Conservation (phyloP, 305 asterid species). For the Fraxinus greggii region DNA sequence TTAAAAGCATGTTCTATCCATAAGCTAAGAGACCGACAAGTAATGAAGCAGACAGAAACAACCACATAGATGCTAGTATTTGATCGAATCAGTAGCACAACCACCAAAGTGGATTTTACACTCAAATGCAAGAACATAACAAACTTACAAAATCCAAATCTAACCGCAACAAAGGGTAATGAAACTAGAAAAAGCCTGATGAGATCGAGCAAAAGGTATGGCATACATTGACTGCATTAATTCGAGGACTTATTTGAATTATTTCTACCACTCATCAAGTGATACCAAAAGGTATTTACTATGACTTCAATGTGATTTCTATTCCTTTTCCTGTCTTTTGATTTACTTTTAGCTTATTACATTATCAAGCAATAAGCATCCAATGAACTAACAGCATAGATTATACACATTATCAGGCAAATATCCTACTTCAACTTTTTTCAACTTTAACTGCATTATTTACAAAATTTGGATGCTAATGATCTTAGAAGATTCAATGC, state of each 20-base stretch:
- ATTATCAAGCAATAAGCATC: neutral
- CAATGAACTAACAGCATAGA: neutral
- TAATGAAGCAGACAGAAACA: neutral
- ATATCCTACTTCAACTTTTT: neutral
- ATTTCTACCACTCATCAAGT: neutral
- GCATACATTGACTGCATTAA: neutral
- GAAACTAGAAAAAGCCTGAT: neutral
- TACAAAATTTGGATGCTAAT: neutral
- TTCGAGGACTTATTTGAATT: neutral
- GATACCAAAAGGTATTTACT: neutral
- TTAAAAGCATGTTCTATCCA: neutral
- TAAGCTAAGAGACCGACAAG: neutral
- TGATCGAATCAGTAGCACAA: neutral
- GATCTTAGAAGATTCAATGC: neutral
- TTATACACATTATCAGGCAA: neutral
- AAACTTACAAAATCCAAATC: conserved; percentile 5
- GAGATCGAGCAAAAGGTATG: neutral
- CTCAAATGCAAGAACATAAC: neutral
- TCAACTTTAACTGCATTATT: neutral
- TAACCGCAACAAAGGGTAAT: neutral
- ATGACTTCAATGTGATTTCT: neutral
- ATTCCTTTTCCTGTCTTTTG: neutral
- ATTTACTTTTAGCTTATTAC: neutral
- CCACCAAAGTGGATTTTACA: neutral
- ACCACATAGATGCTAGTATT: neutral